These are phyloP conservation scores for Byssoonygena ceratinophila DNA, from an alignment of 2,329 filamentous ascomycete species.

Conservation along the genomic window DNA sequence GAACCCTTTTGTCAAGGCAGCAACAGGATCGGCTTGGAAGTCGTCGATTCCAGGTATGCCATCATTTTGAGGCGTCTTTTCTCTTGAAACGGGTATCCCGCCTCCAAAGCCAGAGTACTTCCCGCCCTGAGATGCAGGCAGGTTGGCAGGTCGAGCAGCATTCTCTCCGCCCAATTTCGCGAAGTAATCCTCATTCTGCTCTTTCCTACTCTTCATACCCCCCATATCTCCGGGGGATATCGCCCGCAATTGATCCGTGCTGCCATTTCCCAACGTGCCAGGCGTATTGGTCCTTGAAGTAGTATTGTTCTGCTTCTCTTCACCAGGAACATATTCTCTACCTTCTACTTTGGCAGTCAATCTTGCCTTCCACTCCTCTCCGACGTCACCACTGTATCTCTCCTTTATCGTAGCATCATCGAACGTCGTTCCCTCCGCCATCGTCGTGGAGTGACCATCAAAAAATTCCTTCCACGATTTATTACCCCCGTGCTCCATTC, in stretches of 20 bases:
- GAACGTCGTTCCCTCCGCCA: conserved; percentile 60
- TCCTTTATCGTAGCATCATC: conserved; percentile 84
- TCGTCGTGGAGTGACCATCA: conserved; percentile 57
- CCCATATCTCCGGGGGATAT: conserved; percentile 23
- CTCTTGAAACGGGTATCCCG: conserved; percentile 48
- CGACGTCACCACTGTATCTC: conserved; percentile 76
- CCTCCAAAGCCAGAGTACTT: conserved; percentile 90
- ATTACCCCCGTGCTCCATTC: conserved; percentile 90
- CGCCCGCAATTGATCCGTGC: conserved; percentile 16
- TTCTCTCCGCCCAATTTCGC: conserved; percentile 75
- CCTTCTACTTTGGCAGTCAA: conserved; percentile 80
- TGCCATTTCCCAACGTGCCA: conserved; percentile 20
- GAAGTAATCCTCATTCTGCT: conserved; percentile 79
- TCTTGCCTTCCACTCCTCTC: conserved; percentile 91
- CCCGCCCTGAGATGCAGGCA: conserved; percentile 82
- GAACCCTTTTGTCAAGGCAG: conserved; percentile 79
- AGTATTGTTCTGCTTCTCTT: conserved; percentile 45
- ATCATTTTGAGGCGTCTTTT: conserved; percentile 17
- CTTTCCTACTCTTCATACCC: conserved; percentile 46
- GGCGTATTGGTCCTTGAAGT: conserved; percentile 29
- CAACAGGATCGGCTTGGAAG: conserved; percentile 81
- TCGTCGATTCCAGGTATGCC: conserved; percentile 65
- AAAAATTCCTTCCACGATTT: conserved; percentile 80
- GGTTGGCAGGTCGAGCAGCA: conserved; percentile 57
- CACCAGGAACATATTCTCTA: conserved; percentile 67